A percentile compares a stretch with the other conserved stretches of the same genome.
Evolutionary conservation across 345 rosid species (phyloP).

Genomic region (Syzygium oleosum): DNA sequence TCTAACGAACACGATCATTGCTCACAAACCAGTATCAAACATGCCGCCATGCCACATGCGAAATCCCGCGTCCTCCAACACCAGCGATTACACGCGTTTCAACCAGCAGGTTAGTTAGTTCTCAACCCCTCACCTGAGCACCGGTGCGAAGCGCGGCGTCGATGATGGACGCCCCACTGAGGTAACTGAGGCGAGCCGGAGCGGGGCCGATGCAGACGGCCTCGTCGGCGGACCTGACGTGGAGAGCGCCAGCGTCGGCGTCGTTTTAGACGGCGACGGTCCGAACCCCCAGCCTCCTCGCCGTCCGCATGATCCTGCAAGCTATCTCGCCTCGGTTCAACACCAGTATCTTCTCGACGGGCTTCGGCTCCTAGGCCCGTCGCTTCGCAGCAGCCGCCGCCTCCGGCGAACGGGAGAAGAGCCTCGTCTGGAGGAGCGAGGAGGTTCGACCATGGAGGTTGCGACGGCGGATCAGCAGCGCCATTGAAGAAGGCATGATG

Average conservation of each 20-base stretch:
- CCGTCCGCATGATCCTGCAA: constrained; percentile 73
- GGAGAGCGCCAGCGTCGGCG: constrained; percentile 72
- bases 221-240: constrained; percentile 84
- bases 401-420: constrained; percentile 13
- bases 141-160: constrained; percentile 79
- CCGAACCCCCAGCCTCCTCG: constrained; percentile 67
- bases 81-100: no score
- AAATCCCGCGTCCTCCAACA: background rate
- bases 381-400: background rate
- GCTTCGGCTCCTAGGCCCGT: background rate
- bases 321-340: constrained; percentile 91
- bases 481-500: constrained; percentile 19
- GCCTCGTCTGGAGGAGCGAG: constrained; percentile 11
- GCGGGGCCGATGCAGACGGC: constrained; percentile 78
- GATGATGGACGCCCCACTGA: constrained; percentile 48
- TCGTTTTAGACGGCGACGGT: constrained; percentile 90
- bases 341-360: constrained; percentile 64
- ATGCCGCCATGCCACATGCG: background rate
- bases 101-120: no score
- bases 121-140: constrained; percentile 48
- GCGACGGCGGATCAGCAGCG: constrained; percentile 47
- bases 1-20: background rate
- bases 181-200: constrained; percentile 79
- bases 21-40: background rate
- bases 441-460: constrained; percentile 6